Percentiles rank a stretch among this genome's conserved stretches.
phyloP scores from a whole-genome alignment of 495 filamentous ascomycete genomes.

The Antarctomyces pellizariae region DNA sequence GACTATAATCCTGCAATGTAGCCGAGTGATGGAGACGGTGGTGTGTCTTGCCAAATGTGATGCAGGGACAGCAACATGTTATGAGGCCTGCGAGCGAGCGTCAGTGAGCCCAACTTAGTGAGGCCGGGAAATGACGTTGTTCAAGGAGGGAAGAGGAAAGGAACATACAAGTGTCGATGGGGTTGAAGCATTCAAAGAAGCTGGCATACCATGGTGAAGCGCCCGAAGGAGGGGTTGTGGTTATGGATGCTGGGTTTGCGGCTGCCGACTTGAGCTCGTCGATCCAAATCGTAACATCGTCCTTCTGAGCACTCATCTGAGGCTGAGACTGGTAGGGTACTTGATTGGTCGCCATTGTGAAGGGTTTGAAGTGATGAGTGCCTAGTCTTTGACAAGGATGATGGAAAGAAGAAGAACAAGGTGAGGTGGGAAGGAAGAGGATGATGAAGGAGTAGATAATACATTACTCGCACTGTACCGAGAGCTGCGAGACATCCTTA shows the following conservation, averaged over 20 bases:
- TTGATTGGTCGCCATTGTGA: too few species aligned
- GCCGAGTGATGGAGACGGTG: conserved; percentile 18
- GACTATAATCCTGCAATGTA: conserved; percentile 18
- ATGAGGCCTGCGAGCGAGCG: conserved; percentile 12
- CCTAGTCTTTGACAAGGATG: too few species aligned
- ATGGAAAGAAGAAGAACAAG: too few species aligned
- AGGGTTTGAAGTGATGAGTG: too few species aligned
- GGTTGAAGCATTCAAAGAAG: conserved; percentile 18
- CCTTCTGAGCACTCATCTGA: conserved; percentile 12
- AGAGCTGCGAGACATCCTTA: too few species aligned
- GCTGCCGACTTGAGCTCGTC: conserved; percentile 14
- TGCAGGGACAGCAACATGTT: conserved; percentile 20
- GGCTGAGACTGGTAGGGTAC: too few species aligned
- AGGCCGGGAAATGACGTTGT: too few species aligned
- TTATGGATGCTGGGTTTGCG: conserved; percentile 13
- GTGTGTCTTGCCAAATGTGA: conserved; percentile 23
- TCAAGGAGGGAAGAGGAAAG: neutral
- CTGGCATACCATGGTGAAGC: conserved; percentile 12
- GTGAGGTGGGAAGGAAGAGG: too few species aligned
- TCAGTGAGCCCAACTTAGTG: too few species aligned
- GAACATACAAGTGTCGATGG: conserved; percentile 11
- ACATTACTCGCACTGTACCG: too few species aligned
- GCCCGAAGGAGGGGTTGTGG: conserved; percentile 12
- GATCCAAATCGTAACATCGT: conserved; percentile 16
- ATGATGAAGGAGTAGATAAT: too few species aligned